Conservation (phyloP, 306 rosid species). For the Mucuna pruriens region DNA sequence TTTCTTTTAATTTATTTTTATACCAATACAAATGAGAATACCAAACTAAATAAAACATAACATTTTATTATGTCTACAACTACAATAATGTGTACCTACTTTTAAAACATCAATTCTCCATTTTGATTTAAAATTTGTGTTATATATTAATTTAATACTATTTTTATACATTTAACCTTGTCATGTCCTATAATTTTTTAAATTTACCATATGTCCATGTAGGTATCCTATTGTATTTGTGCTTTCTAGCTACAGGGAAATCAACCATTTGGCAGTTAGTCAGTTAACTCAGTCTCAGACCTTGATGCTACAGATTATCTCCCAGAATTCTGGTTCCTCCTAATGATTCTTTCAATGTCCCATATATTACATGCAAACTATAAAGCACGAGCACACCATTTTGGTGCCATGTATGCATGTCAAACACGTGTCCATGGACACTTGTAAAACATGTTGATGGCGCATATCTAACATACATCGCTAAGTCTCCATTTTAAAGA, state of each 20-base stretch:
- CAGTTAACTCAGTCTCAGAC: slow-evolving; percentile 10
- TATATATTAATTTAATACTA: neutral
- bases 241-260: neutral
- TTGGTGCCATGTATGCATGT: neutral
- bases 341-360: neutral
- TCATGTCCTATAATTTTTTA: neutral
- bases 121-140: slow-evolving; percentile 2
- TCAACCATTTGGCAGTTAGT: slow-evolving; percentile 29
- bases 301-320: neutral
- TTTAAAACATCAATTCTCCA: neutral
- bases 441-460: neutral
- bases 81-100: neutral
- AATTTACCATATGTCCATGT: neutral
- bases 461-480: neutral
- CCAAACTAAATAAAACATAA: neutral
- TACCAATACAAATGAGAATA: slow-evolving; percentile 11
- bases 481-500: neutral
- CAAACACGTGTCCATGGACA: neutral
- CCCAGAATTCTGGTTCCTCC: neutral
- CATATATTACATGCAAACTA: neutral
- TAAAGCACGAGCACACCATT: neutral
- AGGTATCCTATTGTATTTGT: neutral
- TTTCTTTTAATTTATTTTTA: neutral
- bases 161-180: neutral
- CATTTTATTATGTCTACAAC: neutral